phyloP scores from a whole-genome alignment of 1,284 basidiomycete species.

The Apiotrichum porosum region DNA sequence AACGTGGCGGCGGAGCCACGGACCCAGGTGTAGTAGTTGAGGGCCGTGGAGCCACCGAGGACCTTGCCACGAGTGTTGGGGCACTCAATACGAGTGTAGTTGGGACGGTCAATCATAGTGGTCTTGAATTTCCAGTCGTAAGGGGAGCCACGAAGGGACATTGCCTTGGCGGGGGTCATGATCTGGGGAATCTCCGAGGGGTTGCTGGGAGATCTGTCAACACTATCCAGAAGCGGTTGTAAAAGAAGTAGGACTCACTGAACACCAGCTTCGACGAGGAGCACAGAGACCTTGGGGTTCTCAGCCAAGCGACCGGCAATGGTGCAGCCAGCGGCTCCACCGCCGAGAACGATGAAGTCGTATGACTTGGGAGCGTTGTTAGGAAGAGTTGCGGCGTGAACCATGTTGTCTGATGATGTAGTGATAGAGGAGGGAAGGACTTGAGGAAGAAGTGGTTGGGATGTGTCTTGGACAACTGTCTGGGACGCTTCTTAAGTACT shows the following conservation, averaged over 20 bases:
- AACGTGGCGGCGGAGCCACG: conserved; percentile 57
- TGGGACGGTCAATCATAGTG: conserved; percentile 13
- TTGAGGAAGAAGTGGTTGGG: not conserved
- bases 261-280: conserved; percentile 59
- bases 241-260: not conserved
- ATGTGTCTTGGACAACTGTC: not conserved
- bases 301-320: conserved; percentile 59
- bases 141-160: conserved; percentile 39
- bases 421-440: no score
- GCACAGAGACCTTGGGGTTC: conserved; percentile 51
- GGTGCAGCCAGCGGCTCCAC: conserved; percentile 57
- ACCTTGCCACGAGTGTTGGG: conserved; percentile 52
- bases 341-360: conserved; percentile 61
- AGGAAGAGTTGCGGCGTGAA: conserved; percentile 6
- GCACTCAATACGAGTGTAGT: conserved; percentile 13
- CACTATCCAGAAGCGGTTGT: no score
- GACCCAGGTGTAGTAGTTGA: conserved; percentile 61
- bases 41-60: conserved; percentile 58
- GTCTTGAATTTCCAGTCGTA: conserved; percentile 16
- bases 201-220: conserved; percentile 30
- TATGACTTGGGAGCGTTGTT: conserved; percentile 5
- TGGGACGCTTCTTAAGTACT: not conserved
- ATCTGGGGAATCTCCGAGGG: conserved; percentile 53
- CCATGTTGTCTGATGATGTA: not conserved
- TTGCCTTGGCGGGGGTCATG: conserved; percentile 54